These are phyloP conservation scores for Eucalyptus pumila DNA, from an alignment of 345 rosid genomes.

Conservation along the genomic window DNA sequence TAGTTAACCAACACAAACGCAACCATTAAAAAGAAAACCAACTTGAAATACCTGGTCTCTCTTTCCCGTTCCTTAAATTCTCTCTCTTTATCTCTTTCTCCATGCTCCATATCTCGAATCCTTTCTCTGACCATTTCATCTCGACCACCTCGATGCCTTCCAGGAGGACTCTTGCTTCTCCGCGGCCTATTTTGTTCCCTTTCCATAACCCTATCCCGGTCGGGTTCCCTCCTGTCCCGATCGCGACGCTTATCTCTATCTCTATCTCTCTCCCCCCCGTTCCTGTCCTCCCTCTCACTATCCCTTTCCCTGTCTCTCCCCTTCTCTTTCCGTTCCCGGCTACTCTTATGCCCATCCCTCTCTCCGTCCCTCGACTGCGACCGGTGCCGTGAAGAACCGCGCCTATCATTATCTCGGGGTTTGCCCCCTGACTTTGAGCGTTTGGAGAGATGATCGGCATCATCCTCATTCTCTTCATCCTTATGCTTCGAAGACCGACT, in stretches of 20 bases:
- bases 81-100: constrained; percentile 47
- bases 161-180: constrained; percentile 50
- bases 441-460: constrained; percentile 33
- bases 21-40: neutral
- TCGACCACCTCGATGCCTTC: constrained; percentile 30
- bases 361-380: constrained; percentile 75
- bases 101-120: constrained; percentile 45
- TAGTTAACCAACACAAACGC: neutral
- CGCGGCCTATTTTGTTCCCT: constrained; percentile 31
- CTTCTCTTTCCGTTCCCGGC: constrained; percentile 43
- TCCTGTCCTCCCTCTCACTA: constrained; percentile 33
- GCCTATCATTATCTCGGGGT: constrained; percentile 30
- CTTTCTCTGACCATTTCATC: constrained; percentile 32
- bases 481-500: constrained; percentile 47
- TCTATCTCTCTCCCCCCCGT: constrained; percentile 13
- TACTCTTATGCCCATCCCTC: constrained; percentile 46
- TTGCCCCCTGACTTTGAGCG: constrained; percentile 41
- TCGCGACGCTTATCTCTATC: constrained; percentile 28
- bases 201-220: constrained; percentile 17
- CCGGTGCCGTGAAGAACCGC: constrained; percentile 21
- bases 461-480: constrained; percentile 39
- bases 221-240: constrained; percentile 13
- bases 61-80: constrained; percentile 50
- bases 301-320: constrained; percentile 48
- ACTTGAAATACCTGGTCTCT: constrained; percentile 55